Base-by-base conservation (phyloP, 2,329 filamentous ascomycete genomes). In the Scytalidium sp. region DNA sequence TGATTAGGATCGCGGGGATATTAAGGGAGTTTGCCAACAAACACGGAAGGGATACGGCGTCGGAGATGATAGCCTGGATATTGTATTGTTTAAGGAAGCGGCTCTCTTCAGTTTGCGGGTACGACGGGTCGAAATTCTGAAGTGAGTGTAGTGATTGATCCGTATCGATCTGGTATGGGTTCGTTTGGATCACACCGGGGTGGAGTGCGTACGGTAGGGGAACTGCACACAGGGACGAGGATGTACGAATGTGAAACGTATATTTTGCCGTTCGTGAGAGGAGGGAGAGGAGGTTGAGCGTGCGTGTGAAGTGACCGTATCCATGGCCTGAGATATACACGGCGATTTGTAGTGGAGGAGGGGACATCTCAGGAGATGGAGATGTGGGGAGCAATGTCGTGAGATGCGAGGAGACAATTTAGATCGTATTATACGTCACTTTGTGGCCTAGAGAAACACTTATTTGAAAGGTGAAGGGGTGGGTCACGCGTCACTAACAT, bases 261-360 rank as follows among this genome's bases (percentile, higher is more conserved):
- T 50, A 50, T 17, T 51, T 54, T 40, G 56, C 57, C 23, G 8
- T 44, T 3, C 43, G n/a, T 41, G 58, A 50, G 58, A 56, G 13
- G 45, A 55, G 41, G 65, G 66, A 6, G 57, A 60, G 15, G 68
- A 74, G 51, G 59, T 63, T 21, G 64, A 62, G 19, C 72, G 73
- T 64, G 70, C 71, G 19, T 48, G 66, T 43, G 66, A 70, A 22
- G 22, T 52, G 46, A 13, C 47, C 46, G 19, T 44, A 50, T 39
- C 42, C 50, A 48, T 50, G 43, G 25, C 45, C 43, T 9, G 47
- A 47, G 22, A 51, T 46, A 19, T 50, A 50, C 15, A 54, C 50
- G 44, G 46, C 46, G 44, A 52, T 52, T 43, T 53, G 56, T 45
- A 54, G 47, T 53, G 51, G 51, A 45, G 50, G 47, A 43, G n/a